These are phyloP conservation scores for Verticillium isaacii DNA, from an alignment of 2,329 filamentous ascomycete species.

Conservation along the genomic window DNA sequence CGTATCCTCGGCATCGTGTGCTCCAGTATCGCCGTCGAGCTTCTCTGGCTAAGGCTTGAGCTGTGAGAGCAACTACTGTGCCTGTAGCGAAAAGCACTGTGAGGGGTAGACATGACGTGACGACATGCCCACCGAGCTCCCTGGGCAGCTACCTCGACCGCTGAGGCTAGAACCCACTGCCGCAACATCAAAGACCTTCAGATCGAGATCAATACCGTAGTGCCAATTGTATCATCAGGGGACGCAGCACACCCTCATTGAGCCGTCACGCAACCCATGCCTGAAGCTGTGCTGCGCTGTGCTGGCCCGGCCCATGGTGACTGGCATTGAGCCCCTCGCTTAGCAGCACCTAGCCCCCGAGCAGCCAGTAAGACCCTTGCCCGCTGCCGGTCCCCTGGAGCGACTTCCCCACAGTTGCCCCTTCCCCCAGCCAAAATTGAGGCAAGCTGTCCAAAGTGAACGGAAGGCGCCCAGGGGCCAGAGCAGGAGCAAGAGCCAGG, in stretches of 20 bases:
- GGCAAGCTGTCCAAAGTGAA: slow-evolving; percentile 27
- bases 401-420: slow-evolving; percentile 21
- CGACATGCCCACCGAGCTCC: neutral
- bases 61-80: neutral
- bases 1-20: too few relatives aligned
- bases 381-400: slow-evolving; percentile 11
- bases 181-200: too few relatives aligned
- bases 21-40: too few relatives aligned
- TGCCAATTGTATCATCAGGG: too few relatives aligned
- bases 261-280: neutral
- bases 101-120: slow-evolving; percentile 15
- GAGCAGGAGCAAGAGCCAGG: neutral
- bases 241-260: neutral
- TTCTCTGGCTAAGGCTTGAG: neutral
- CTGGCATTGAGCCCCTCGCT: neutral
- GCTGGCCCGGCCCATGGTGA: neutral
- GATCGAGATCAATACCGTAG: too few relatives aligned
- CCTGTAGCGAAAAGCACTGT: slow-evolving; percentile 4
- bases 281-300: neutral
- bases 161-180: too few relatives aligned
- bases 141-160: neutral
- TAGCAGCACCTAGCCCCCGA: neutral
- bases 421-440: slow-evolving; percentile 15
- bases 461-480: neutral
- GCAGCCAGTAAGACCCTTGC: slow-evolving; percentile 7